phyloP scores from a whole-genome alignment of 1,284 basidiomycete species.

The Pterula multifida region DNA sequence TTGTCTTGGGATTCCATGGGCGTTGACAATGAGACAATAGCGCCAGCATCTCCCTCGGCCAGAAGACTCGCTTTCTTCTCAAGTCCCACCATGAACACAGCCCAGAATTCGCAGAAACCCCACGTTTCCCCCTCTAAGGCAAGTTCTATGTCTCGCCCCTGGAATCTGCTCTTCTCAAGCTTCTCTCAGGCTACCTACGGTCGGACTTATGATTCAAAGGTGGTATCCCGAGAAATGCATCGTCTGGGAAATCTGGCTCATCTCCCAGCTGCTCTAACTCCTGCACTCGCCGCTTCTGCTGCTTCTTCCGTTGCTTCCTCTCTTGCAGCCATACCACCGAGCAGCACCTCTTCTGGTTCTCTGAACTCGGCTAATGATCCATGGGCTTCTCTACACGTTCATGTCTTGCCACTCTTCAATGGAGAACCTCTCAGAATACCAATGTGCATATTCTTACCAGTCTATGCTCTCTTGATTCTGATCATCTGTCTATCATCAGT shows the following conservation, averaged over 20 bases:
- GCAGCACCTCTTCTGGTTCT: slow-evolving; percentile 22
- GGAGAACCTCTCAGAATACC: slow-evolving; percentile 80
- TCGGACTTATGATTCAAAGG: slow-evolving; percentile 60
- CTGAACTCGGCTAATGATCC: slow-evolving; percentile 38
- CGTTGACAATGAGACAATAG: too few relatives aligned
- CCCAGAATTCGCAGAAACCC: slow-evolving; percentile 15
- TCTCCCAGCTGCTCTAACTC: slow-evolving; percentile 27
- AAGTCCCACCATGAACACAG: neutral
- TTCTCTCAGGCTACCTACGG: slow-evolving; percentile 34
- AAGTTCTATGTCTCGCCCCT: slow-evolving; percentile 10
- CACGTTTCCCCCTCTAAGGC: slow-evolving; percentile 63
- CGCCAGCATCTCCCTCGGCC: neutral
- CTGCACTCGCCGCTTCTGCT: slow-evolving; percentile 23
- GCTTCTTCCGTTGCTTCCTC: slow-evolving; percentile 29
- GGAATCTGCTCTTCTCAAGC: slow-evolving; percentile 4
- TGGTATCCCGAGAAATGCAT: slow-evolving; percentile 70
- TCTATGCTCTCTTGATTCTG: slow-evolving; percentile 3
- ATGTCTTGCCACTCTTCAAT: slow-evolving; percentile 85
- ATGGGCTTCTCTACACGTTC: slow-evolving; percentile 76
- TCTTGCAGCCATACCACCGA: slow-evolving; percentile 24
- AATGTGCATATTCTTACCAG: slow-evolving; percentile 42
- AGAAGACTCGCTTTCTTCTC: neutral
- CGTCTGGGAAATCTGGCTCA: slow-evolving; percentile 50
- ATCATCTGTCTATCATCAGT: slow-evolving; percentile 22
- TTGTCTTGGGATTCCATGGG: too few relatives aligned